phyloP scores from a whole-genome alignment of 305 asterid species.

The Fraxinus angustifolia region DNA sequence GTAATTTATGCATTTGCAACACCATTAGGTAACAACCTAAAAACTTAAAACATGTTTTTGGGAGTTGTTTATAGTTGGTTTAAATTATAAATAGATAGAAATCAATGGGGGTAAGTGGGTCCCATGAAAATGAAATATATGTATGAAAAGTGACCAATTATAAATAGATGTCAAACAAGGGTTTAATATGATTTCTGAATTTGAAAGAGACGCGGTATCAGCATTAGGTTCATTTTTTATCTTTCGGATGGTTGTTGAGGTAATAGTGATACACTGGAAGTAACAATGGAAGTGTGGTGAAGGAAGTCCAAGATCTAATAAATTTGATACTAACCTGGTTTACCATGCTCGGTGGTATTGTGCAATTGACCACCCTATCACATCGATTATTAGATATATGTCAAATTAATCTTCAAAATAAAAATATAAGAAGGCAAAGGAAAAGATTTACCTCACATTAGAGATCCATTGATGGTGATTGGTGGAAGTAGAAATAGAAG shows the following conservation, averaged over 20 bases:
- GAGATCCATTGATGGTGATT: neutral
- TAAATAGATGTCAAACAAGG: neutral
- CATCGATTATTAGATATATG: neutral
- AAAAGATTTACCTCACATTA: neutral
- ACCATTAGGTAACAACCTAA: neutral
- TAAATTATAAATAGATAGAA: too few relatives aligned
- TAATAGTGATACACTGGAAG: neutral
- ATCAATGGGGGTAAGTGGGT: neutral
- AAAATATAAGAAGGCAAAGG: neutral
- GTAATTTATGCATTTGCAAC: neutral
- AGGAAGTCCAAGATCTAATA: neutral
- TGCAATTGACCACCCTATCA: neutral
- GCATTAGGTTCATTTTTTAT: neutral
- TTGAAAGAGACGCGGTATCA: neutral
- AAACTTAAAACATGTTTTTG: neutral
- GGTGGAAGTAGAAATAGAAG: neutral
- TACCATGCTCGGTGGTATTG: neutral
- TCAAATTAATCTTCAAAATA: neutral
- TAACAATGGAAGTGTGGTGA: neutral
- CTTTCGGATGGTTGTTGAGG: neutral
- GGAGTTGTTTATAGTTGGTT: neutral
- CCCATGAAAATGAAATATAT: neutral
- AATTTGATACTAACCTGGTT: neutral
- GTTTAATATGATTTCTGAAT: neutral
- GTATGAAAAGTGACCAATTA: neutral